Evolutionary conservation across 2,329 filamentous ascomycete genomes (phyloP).

Genomic region (Zarea fungicola): DNA sequence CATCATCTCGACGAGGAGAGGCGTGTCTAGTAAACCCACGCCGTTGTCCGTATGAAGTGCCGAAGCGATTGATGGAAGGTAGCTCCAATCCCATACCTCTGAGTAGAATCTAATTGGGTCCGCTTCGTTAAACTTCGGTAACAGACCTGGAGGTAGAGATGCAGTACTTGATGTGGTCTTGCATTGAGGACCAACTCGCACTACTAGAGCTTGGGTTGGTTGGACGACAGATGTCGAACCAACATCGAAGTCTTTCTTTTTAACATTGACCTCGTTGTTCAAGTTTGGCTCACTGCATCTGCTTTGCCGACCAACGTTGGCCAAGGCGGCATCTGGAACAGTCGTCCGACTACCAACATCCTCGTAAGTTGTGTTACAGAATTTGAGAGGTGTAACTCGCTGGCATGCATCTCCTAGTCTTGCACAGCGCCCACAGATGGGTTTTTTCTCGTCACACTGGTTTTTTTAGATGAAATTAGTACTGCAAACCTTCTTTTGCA

Average conservation of each 20-base stretch:
- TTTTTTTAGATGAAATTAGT: not conserved
- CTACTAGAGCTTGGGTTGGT: too few relatives aligned
- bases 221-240: too few relatives aligned
- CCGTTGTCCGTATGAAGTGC: not conserved
- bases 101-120: not conserved
- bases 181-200: too few relatives aligned
- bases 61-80: not conserved
- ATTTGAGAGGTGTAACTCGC: not conserved
- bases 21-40: not conserved
- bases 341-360: too few relatives aligned
- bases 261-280: too few relatives aligned
- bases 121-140: not conserved
- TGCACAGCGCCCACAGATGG: slow-evolving; percentile 9
- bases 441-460: slow-evolving; percentile 13
- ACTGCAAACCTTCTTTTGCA: too few relatives aligned
- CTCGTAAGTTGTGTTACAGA: not conserved
- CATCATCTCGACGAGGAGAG: slow-evolving; percentile 5
- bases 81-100: not conserved
- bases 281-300: too few relatives aligned
- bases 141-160: not conserved
- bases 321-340: too few relatives aligned
- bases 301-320: too few relatives aligned
- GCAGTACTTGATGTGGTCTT: too few relatives aligned
- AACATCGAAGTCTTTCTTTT: too few relatives aligned
- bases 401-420: slow-evolving; percentile 7